These are phyloP conservation scores for Rhodotorula sp. DNA, from an alignment of 1,284 basidiomycete genomes.

Conservation along the genomic window DNA sequence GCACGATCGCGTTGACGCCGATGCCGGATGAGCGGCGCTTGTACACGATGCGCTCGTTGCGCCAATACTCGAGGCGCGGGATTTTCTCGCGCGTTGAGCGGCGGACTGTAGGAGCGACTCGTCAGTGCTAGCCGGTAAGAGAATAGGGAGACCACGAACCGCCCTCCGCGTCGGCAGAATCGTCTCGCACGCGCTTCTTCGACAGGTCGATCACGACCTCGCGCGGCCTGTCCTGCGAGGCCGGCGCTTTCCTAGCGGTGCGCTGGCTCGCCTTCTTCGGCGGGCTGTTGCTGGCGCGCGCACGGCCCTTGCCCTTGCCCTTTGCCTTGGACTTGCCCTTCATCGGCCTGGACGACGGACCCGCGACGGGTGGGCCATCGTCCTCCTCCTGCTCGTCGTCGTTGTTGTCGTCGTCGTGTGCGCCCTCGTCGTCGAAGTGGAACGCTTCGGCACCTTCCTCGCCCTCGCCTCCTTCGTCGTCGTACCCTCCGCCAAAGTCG, in stretches of 20 bases:
- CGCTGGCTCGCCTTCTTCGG: slow-evolving; percentile 10
- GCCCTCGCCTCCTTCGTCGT: slow-evolving; percentile 57
- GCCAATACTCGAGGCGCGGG: slow-evolving; percentile 86
- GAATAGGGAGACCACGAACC: slow-evolving; percentile 23
- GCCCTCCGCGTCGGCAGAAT: slow-evolving; percentile 40
- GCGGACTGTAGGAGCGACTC: slow-evolving; percentile 55
- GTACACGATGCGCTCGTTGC: slow-evolving; percentile 85
- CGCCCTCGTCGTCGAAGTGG: slow-evolving; percentile 43
- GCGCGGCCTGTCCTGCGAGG: slow-evolving; percentile 30
- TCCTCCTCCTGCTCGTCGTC: slow-evolving; percentile 59
- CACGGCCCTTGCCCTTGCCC: slow-evolving; percentile 18
- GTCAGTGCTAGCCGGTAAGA: slow-evolving; percentile 51
- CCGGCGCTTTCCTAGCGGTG: background rate
- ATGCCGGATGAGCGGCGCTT: slow-evolving; percentile 63
- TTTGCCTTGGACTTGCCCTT: slow-evolving; percentile 42
- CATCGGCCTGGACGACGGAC: slow-evolving; percentile 43
- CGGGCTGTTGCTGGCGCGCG: slow-evolving; percentile 4
- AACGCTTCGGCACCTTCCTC: slow-evolving; percentile 49
- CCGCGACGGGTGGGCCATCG: slow-evolving; percentile 1
- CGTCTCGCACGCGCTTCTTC: slow-evolving; percentile 40
- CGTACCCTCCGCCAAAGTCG: slow-evolving; percentile 12
- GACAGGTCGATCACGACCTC: slow-evolving; percentile 42
- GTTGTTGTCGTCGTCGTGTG: slow-evolving; percentile 49
- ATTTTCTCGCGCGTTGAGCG: slow-evolving; percentile 72
- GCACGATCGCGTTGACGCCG: slow-evolving; percentile 77